Conservation (phyloP, 2,329 filamentous ascomycete genomes). For the Arachnomyces sp. region DNA sequence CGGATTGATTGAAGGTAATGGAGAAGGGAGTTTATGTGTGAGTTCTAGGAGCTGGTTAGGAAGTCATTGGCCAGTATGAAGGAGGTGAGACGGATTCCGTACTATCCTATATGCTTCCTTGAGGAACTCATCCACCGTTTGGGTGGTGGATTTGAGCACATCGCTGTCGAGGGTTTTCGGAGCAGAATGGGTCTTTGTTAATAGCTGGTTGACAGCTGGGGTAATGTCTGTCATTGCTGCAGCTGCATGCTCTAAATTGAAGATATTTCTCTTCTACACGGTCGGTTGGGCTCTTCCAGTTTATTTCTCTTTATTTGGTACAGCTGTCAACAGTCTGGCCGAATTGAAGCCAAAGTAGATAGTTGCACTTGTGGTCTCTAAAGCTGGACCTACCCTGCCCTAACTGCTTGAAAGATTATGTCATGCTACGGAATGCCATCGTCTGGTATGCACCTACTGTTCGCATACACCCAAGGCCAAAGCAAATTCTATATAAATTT, state of each 20-base stretch:
- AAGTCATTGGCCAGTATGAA: background rate
- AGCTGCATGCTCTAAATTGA: background rate
- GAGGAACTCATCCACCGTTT: constrained; percentile 70
- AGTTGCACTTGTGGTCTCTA: too few species aligned
- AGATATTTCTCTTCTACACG: background rate
- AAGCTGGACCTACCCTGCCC: too few species aligned
- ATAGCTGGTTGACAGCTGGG: constrained; percentile 26
- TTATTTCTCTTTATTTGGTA: background rate
- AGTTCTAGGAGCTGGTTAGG: constrained; percentile 53
- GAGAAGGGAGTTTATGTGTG: constrained; percentile 73
- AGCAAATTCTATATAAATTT: too few species aligned
- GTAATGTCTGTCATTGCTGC: constrained; percentile 36
- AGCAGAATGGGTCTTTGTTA: constrained; percentile 25
- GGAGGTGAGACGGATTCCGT: constrained; percentile 25
- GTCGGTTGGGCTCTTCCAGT: background rate
- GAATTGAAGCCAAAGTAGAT: too few species aligned
- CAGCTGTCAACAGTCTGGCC: background rate
- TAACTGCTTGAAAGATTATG: too few species aligned
- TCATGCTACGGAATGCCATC: too few species aligned
- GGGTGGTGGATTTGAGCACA: constrained; percentile 15
- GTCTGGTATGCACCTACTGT: too few species aligned
- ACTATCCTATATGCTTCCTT: constrained; percentile 93
- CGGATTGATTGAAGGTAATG: constrained; percentile 74
- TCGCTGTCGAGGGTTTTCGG: constrained; percentile 27
- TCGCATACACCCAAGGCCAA: too few species aligned